Conservation (phyloP, 345 rosid species). For the Geranium rotundifolium region DNA sequence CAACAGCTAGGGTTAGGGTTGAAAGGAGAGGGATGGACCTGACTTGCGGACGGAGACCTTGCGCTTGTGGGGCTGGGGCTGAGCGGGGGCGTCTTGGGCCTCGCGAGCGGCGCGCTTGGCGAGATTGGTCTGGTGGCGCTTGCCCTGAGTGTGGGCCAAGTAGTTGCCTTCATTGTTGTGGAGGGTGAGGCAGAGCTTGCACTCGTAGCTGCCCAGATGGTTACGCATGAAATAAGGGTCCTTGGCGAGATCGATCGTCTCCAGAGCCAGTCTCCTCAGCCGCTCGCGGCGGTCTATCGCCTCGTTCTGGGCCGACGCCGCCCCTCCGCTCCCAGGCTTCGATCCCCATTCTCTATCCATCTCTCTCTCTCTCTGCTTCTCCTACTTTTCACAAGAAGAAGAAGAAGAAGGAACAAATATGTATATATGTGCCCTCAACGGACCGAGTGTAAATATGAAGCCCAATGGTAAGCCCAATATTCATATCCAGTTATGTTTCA, state of each 20-base stretch:
- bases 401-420: not conserved
- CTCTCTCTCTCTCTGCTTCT: not conserved
- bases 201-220: slow-evolving; percentile 96
- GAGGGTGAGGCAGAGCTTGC: slow-evolving; percentile 89
- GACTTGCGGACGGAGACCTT: slow-evolving; percentile 73
- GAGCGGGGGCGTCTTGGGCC: slow-evolving; percentile 82
- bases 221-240: slow-evolving; percentile 99
- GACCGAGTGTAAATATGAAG: no score
- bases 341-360: slow-evolving; percentile 99
- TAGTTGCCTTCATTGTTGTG: slow-evolving; percentile 99
- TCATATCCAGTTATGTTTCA: no score
- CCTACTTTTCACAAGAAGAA: not conserved
- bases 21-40: slow-evolving; percentile 19
- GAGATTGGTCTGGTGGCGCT: slow-evolving; percentile 94
- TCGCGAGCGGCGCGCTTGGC: slow-evolving; percentile 97
- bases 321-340: slow-evolving; percentile 97
- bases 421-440: no score
- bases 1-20: not conserved
- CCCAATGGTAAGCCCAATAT: no score
- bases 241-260: slow-evolving; percentile 93
- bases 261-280: slow-evolving; percentile 91
- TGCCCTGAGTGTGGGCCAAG: slow-evolving; percentile 94
- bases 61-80: slow-evolving; percentile 91
- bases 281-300: slow-evolving; percentile 98
- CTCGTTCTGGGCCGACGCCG: slow-evolving; percentile 91